phyloP scores from a whole-genome alignment of 2,329 filamentous ascomycete species.

The Incumbomyces delicatus region DNA sequence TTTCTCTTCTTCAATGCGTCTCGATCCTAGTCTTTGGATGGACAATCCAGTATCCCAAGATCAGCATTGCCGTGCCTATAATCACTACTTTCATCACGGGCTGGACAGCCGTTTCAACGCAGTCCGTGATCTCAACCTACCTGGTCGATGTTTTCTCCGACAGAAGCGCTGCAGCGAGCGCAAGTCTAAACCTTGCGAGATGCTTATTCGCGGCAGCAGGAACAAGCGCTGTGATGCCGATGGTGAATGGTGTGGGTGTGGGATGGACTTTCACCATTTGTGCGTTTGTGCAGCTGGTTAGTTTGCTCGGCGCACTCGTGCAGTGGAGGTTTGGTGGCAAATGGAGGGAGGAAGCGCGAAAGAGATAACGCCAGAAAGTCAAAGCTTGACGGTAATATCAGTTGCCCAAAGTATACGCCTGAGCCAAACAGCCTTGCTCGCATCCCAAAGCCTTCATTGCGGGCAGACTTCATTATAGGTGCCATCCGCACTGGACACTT shows the following conservation, averaged over 20 bases:
- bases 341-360: conserved; percentile 28
- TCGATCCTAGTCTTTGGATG: conserved; percentile 45
- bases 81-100: conserved; percentile 43
- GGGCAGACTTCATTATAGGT: no score
- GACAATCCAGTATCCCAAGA: conserved; percentile 36
- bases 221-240: conserved; percentile 40
- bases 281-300: conserved; percentile 32
- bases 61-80: conserved; percentile 43
- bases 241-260: conserved; percentile 37
- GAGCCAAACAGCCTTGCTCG: no score
- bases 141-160: conserved; percentile 44
- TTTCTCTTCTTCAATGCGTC: conserved; percentile 35
- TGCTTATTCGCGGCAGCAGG: conserved; percentile 44
- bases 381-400: no score
- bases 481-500: no score
- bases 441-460: no score
- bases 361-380: background rate
- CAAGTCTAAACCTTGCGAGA: conserved; percentile 43
- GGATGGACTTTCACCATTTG: conserved; percentile 41
- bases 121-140: conserved; percentile 43
- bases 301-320: conserved; percentile 36
- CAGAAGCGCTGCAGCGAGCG: conserved; percentile 41
- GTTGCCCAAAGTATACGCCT: no score
- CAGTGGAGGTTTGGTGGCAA: conserved; percentile 34
- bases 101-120: conserved; percentile 42